Evolutionary conservation across 352 stramenopile species (phyloP), one percentile per base, ranked within the genome.

Genomic region (Phytophthora podocarpi): DNA sequence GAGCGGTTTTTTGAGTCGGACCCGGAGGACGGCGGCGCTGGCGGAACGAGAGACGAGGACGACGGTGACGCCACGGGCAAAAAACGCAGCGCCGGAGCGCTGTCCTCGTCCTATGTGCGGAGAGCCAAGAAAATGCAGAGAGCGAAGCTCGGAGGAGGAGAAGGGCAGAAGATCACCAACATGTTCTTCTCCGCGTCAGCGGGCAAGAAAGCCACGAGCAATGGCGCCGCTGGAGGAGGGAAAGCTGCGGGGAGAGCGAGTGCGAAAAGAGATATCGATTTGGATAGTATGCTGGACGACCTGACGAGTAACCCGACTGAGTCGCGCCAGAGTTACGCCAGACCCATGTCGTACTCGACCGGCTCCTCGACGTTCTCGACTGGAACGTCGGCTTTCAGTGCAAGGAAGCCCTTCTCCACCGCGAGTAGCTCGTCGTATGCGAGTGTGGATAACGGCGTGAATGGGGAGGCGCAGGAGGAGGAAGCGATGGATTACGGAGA

Each of bases 1-100:
- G 87, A 96, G 49, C 82, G 93, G 73, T 95, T 95, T 49, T 96
- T 96, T 51, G 87, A 96, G 52, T 92, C 82, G 15, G 85, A 95
- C 49, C 61, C 74, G 4, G 84, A 95, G 50, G 74, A 76, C 16
- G 70, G 36, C 16, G 73, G 34, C 26, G 36, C 39, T 5, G n/a
- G n/a, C n/a, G 15, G 21, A 23, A 41, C 48, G 2, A 57, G 74
- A 15, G 76, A 83, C n/a, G 74, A 82, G 13, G 79, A 78, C 10
- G 76, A 78, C 32, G 67, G 70, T 5, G 64, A 55, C 2, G 58
- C 45, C 0, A 53, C 28, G 16, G 69, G 77, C 32, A 93, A 89
- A 65, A 92, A 93, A 61, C 84, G 79, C 18, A 89, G 78, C 34
- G 85, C 86, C 13, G 87, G 86, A 6, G 85, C 87, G 6, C 70